phyloP scores from a whole-genome alignment of 805 yeast genomes.

The Spathaspora boniae region DNA sequence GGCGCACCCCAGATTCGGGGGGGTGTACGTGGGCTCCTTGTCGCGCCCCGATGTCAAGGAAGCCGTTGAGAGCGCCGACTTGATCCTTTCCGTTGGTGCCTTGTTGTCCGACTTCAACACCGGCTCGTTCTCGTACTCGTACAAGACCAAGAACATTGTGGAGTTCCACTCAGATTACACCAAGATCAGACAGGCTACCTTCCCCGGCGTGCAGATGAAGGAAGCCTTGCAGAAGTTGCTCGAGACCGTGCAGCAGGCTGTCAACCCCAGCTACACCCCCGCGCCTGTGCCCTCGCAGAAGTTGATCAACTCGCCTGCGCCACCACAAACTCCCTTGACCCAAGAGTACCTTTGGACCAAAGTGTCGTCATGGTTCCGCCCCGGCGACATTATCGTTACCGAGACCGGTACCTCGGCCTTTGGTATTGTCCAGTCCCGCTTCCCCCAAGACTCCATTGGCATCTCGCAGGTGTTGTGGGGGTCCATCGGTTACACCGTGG shows the following conservation, averaged over 20 bases:
- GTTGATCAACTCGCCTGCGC: constrained; percentile 41
- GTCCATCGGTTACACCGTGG: constrained; percentile 69
- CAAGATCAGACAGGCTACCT: constrained; percentile 65
- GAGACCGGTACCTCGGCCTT: constrained; percentile 80
- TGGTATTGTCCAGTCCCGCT: constrained; percentile 65
- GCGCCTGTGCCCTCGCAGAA: constrained; percentile 54
- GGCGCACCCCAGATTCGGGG: constrained; percentile 69
- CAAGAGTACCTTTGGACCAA: constrained; percentile 72
- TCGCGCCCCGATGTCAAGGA: constrained; percentile 45
- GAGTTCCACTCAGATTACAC: constrained; percentile 78
- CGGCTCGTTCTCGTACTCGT: constrained; percentile 77
- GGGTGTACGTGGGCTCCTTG: constrained; percentile 82
- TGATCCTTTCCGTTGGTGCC: constrained; percentile 77
- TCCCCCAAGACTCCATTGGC: constrained; percentile 61
- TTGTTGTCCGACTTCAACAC: constrained; percentile 86
- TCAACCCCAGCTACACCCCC: constrained; percentile 44
- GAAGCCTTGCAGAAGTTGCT: constrained; percentile 28
- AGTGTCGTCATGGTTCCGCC: constrained; percentile 58
- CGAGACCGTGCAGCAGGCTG: constrained; percentile 28
- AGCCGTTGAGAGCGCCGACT: constrained; percentile 49
- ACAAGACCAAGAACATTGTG: constrained; percentile 69
- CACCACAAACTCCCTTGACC: constrained; percentile 31
- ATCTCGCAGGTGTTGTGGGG: constrained; percentile 78
- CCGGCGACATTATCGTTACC: constrained; percentile 65
- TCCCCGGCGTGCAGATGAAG: constrained; percentile 73